Evolutionary conservation across 495 filamentous ascomycete species (phyloP).

Genomic region (Aspergillus kassunensis): DNA sequence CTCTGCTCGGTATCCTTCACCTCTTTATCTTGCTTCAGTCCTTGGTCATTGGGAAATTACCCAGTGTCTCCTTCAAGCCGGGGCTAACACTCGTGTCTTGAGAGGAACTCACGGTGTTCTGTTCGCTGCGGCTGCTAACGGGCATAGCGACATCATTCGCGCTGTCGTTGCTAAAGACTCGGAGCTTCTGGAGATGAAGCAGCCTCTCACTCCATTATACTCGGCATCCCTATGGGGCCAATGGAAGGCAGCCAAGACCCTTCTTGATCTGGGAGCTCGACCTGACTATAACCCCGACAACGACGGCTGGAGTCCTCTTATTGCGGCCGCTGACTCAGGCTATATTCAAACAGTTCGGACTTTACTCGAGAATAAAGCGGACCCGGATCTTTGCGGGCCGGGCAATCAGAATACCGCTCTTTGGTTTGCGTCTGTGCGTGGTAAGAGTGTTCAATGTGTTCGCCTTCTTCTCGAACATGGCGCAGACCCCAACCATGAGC

Average conservation of each 20-base stretch:
- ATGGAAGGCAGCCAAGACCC: neutral
- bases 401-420: neutral
- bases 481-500: neutral
- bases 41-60: neutral
- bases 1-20: neutral
- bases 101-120: neutral
- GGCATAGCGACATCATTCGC: neutral
- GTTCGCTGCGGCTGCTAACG: neutral
- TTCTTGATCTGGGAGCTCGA: neutral
- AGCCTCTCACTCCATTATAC: neutral
- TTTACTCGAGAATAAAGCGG: neutral
- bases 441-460: neutral
- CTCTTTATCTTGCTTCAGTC: neutral
- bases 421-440: neutral
- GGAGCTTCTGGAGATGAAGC: neutral
- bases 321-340: neutral
- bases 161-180: neutral
- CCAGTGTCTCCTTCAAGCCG: neutral
- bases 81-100: neutral
- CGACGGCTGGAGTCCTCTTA: neutral
- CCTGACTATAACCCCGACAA: neutral
- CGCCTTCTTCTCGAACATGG: neutral
- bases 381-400: neutral
- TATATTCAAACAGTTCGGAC: neutral
- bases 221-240: neutral